Base-by-base conservation (phyloP, 2,329 filamentous ascomycete genomes). In the Didymella glomerata region DNA sequence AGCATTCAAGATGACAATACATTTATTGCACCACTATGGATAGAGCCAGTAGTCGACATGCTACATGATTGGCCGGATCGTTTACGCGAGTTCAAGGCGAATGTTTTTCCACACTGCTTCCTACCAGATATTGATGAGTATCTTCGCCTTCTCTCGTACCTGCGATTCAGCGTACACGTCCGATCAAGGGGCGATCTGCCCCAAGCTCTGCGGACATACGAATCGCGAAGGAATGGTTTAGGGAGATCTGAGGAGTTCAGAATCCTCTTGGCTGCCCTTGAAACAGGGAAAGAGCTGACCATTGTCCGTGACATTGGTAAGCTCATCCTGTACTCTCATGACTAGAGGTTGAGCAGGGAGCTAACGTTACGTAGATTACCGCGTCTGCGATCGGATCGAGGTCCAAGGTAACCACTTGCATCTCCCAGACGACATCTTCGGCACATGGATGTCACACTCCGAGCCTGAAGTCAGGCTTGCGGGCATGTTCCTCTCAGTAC, bases 401-500 rank as follows among this genome's bases (percentile, higher is more conserved):
- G 58, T 77, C 24, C 59, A 66, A 16, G 57, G 67, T 30, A 65
- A 69, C 45, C 56, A 63, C 83, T 86, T 77, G 82, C 82, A 41
- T 86, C 86, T 68, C 80, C 86, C 67, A 82, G 87, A 80, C 28
- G 61, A 62, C 14, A 64, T 76, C 1, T 76, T 81, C 18, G 72
- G 70, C n/a, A 56, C 59, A 3, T 76, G 82, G 60, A 68, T 82
- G 42, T 67, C 71, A 6, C 68, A 77, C 48, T 67, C 65, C 9
- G 73, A 76, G 10, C 70, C 76, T 6, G 71, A 72, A 63, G 88
- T 94, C 51, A 87, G 93, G 27, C 85, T 93, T 24, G 86, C 93
- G n/a, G 91, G 91, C 0, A 84, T 97, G 36, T 92, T 92, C 27
- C 84, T 97, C 13, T 83, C 97, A 8, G 86, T 92, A 13, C 88